These are phyloP conservation scores for Pseudogymnoascus sp. DNA, from an alignment of 2,329 filamentous ascomycete genomes.

Conservation along the genomic window DNA sequence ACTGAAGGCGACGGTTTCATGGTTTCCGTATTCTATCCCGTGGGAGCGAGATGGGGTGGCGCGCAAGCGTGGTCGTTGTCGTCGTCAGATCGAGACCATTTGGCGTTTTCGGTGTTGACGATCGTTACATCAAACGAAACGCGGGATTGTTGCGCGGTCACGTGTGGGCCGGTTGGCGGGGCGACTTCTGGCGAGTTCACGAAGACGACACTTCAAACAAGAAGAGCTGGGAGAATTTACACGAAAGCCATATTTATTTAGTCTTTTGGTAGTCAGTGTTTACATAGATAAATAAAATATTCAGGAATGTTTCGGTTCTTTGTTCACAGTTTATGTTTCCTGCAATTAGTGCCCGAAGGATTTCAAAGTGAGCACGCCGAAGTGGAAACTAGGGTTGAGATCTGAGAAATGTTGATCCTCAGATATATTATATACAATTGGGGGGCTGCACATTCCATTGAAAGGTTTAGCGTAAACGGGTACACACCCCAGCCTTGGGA, in stretches of 20 bases:
- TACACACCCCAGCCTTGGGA: not conserved
- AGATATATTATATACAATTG: not conserved
- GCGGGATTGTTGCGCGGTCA: conserved; percentile 7
- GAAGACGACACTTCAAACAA: not conserved
- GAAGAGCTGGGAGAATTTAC: not conserved
- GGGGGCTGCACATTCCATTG: not conserved
- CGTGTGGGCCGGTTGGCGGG: not conserved
- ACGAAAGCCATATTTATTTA: not conserved
- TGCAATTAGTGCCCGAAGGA: not conserved
- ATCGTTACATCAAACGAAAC: conserved; percentile 7
- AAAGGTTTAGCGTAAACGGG: not conserved
- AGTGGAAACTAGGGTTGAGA: not conserved
- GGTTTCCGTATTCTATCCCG: not conserved
- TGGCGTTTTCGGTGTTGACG: conserved; percentile 7
- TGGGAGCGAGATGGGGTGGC: not conserved
- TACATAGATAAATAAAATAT: not conserved
- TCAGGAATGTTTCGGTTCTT: not conserved
- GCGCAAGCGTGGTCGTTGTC: not conserved
- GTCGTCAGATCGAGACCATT: not conserved
- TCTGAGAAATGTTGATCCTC: not conserved
- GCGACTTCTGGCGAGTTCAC: not conserved
- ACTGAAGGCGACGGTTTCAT: conserved; percentile 1
- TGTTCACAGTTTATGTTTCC: not conserved
- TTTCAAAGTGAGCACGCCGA: not conserved
- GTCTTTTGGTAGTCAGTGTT: not conserved